These are phyloP conservation scores for Kockiozyma suomiensis DNA, from an alignment of 805 yeast genomes.

Conservation along the genomic window DNA sequence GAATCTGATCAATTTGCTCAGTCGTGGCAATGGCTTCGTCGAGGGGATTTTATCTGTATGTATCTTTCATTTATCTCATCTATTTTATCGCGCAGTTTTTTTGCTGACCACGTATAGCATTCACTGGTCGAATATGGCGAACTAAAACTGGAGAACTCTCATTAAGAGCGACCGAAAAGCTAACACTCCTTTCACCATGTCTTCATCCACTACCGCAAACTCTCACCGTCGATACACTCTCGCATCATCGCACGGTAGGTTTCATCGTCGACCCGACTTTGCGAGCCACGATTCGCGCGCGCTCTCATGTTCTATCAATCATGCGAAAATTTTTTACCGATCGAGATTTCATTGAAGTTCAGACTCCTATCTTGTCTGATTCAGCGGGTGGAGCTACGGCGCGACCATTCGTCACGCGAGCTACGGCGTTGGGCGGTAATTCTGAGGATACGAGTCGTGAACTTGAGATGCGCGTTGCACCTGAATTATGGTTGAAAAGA, in stretches of 20 bases:
- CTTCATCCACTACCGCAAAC: slow-evolving; percentile 70
- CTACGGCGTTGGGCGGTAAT: slow-evolving; percentile 19
- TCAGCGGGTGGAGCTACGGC: slow-evolving; percentile 90
- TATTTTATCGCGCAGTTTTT: background rate
- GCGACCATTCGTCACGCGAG: slow-evolving; percentile 69
- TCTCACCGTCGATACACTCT: slow-evolving; percentile 55
- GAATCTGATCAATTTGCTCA: slow-evolving; percentile 49
- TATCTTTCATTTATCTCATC: background rate
- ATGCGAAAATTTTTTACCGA: slow-evolving; percentile 61
- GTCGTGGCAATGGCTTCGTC: slow-evolving; percentile 49
- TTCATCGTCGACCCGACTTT: slow-evolving; percentile 63
- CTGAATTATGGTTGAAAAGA: slow-evolving; percentile 90
- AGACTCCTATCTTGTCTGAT: slow-evolving; percentile 78
- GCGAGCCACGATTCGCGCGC: slow-evolving; percentile 50
- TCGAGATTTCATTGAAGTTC: slow-evolving; percentile 73
- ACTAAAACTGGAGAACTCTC: slow-evolving; percentile 82
- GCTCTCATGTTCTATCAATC: slow-evolving; percentile 57
- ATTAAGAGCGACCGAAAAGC: slow-evolving; percentile 55
- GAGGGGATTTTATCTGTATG: slow-evolving; percentile 66
- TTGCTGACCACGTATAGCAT: slow-evolving; percentile 38
- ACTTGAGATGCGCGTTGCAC: slow-evolving; percentile 81
- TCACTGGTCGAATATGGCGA: slow-evolving; percentile 69
- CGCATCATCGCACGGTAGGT: slow-evolving; percentile 71
- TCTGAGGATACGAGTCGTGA: slow-evolving; percentile 1
- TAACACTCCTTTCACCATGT: slow-evolving; percentile 65